phyloP scores from a whole-genome alignment of 164 flowering plant genomes.

The Cinnamomum micranthum region DNA sequence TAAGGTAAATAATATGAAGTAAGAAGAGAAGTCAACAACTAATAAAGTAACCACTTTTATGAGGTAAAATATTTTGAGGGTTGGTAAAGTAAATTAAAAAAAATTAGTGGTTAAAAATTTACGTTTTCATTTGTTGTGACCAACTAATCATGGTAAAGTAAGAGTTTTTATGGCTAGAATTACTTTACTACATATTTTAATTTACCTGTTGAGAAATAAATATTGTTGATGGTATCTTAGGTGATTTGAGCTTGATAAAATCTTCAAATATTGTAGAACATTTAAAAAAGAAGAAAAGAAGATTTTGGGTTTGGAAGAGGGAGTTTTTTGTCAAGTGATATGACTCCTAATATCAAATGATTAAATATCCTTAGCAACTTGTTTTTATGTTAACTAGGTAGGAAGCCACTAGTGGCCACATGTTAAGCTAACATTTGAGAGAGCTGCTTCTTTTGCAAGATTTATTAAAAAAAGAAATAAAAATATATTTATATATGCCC shows the following conservation, averaged over 20 bases:
- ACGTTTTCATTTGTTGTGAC: too few relatives aligned
- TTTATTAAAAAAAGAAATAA: too few relatives aligned
- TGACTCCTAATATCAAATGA: neutral
- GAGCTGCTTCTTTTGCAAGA: neutral
- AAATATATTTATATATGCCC: too few relatives aligned
- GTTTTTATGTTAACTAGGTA: neutral
- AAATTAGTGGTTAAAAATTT: too few relatives aligned
- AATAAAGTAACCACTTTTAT: too few relatives aligned
- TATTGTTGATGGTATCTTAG: neutral
- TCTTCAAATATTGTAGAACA: neutral
- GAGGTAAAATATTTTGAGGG: too few relatives aligned
- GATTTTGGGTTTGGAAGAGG: neutral
- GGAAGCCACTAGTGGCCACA: neutral
- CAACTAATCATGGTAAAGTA: too few relatives aligned
- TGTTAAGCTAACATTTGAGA: neutral
- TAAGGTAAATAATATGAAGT: too few relatives aligned
- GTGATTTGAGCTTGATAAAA: neutral
- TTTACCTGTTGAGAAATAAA: neutral
- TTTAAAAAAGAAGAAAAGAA: too few relatives aligned
- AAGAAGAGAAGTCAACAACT: too few relatives aligned
- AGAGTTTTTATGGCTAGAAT: neutral
- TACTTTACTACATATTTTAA: too few relatives aligned
- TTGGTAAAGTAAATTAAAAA: too few relatives aligned
- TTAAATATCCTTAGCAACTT: neutral
- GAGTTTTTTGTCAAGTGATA: neutral